A percentile compares a stretch with the other conserved stretches of the same genome.
Conservation (phyloP, 2,329 filamentous ascomycete genomes). For the Chaetomiaceae sp. region DNA sequence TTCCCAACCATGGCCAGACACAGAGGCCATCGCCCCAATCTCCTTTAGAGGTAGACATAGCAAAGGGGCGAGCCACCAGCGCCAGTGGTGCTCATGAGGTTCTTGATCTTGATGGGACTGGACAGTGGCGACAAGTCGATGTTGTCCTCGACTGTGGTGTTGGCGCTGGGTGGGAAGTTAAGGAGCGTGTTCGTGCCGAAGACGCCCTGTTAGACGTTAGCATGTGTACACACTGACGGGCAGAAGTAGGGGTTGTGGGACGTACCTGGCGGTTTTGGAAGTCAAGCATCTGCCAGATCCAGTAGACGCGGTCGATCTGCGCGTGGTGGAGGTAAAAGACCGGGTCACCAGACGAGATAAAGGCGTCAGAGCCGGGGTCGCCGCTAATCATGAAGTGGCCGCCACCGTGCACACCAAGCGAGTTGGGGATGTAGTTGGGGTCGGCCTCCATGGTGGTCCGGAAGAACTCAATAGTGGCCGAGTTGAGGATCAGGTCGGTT, state of each 20-base stretch:
- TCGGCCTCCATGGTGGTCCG: constrained; percentile 34
- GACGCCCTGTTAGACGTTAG: constrained; percentile 27
- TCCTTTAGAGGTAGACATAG: constrained; percentile 41
- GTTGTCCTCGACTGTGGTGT: constrained; percentile 40
- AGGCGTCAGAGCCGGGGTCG: constrained; percentile 24
- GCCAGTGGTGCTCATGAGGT: constrained; percentile 38
- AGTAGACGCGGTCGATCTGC: constrained; percentile 25
- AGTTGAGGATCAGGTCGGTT: constrained; percentile 36
- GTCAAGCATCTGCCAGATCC: constrained; percentile 29
- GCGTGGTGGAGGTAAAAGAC: constrained; percentile 27
- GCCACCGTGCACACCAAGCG: constrained; percentile 34
- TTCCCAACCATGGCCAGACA: no score
- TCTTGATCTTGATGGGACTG: constrained; percentile 32
- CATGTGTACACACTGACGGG: no score
- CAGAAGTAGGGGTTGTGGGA: no score
- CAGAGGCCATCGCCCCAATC: no score
- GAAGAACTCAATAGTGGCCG: constrained; percentile 36
- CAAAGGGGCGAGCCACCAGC: constrained; percentile 36
- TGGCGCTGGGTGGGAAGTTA: constrained; percentile 38
- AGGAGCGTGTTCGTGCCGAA: constrained; percentile 41
- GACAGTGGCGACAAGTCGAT: constrained; percentile 35
- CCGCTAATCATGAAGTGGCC: constrained; percentile 36
- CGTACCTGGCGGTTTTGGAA: constrained; percentile 22
- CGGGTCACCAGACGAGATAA: constrained; percentile 24
- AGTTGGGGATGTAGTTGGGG: constrained; percentile 27